Evolutionary conservation across 2,329 filamentous ascomycete species (phyloP).

Genomic region (Leptodontidium sp.): DNA sequence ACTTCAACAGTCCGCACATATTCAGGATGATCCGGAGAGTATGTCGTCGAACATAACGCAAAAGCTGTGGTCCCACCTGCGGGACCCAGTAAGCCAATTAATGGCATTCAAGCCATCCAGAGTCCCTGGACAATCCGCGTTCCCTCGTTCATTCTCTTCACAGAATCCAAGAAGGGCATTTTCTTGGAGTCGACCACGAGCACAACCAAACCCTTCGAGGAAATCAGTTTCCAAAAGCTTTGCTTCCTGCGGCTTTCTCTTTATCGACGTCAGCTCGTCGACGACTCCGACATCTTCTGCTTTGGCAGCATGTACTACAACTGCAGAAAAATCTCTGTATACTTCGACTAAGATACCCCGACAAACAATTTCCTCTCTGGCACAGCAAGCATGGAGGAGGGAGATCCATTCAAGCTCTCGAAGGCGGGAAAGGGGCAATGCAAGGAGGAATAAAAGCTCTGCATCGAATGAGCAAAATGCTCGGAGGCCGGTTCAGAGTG

Average conservation of each 20-base stretch:
- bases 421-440: conserved; percentile 37
- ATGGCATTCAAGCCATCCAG: conserved; percentile 33
- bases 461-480: conserved; percentile 39
- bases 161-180: conserved; percentile 32
- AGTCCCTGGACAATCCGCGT: conserved; percentile 27
- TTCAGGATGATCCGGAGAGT: conserved; percentile 54
- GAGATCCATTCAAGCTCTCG: conserved; percentile 43
- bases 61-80: conserved; percentile 55
- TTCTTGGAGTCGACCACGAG: conserved; percentile 33
- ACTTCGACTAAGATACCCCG: conserved; percentile 30
- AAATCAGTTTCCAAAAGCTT: conserved; percentile 56
- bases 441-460: conserved; percentile 46
- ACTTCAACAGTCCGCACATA: conserved; percentile 42
- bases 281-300: conserved; percentile 47
- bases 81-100: conserved; percentile 43
- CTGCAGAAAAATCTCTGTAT: conserved; percentile 39
- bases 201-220: conserved; percentile 47
- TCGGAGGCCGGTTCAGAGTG: conserved; percentile 36
- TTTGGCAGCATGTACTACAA: conserved; percentile 35
- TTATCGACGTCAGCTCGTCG: conserved; percentile 55
- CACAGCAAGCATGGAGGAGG: conserved; percentile 42
- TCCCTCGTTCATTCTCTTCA: conserved; percentile 27
- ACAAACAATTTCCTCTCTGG: conserved; percentile 29
- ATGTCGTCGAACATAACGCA: conserved; percentile 57
- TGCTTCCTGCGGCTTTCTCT: conserved; percentile 62